A percentile compares a stretch with the other conserved stretches of the same genome.
Evolutionary conservation across 345 rosid genomes (phyloP).

Genomic region (Euphorbia lathyris): DNA sequence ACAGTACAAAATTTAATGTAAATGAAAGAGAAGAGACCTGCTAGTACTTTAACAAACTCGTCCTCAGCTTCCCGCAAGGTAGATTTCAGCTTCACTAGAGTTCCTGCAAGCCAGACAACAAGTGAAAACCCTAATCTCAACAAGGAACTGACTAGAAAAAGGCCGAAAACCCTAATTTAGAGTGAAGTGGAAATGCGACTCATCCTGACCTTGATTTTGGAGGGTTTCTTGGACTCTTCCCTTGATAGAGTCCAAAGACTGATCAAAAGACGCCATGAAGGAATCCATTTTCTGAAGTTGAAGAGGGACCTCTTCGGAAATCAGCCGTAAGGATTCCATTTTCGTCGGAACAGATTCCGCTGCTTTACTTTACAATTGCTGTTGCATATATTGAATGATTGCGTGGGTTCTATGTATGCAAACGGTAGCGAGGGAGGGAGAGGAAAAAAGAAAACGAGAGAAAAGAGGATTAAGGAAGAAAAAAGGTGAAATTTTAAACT

Average conservation of each 20-base stretch:
- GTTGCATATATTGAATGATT: not conserved
- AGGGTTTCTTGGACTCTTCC: constrained; percentile 46
- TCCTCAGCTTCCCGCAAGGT: constrained; percentile 74
- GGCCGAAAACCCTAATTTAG: constrained; percentile 11
- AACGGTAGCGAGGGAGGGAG: not conserved
- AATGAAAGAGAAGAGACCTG: constrained; percentile 39
- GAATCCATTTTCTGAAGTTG: constrained; percentile 51
- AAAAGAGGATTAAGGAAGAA: not conserved
- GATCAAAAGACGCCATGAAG: constrained; percentile 38
- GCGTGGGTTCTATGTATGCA: not conserved
- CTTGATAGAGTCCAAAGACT: constrained; percentile 43
- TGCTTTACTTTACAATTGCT: constrained; percentile 22
- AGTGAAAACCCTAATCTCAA: constrained; percentile 28
- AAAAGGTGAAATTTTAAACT: not conserved
- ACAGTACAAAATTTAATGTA: not conserved
- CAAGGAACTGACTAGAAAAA: not conserved
- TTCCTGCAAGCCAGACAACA: constrained; percentile 36
- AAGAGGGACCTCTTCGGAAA: constrained; percentile 40
- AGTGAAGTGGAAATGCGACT: not conserved
- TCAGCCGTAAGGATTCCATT: constrained; percentile 56
- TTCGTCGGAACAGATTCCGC: constrained; percentile 32
- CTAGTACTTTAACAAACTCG: constrained; percentile 67
- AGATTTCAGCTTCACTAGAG: constrained; percentile 48
- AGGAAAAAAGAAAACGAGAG: not conserved
- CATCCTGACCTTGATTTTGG: constrained; percentile 46